Conservation (phyloP, 2,329 filamentous ascomycete genomes). For the Plectosphaerella sp. region DNA sequence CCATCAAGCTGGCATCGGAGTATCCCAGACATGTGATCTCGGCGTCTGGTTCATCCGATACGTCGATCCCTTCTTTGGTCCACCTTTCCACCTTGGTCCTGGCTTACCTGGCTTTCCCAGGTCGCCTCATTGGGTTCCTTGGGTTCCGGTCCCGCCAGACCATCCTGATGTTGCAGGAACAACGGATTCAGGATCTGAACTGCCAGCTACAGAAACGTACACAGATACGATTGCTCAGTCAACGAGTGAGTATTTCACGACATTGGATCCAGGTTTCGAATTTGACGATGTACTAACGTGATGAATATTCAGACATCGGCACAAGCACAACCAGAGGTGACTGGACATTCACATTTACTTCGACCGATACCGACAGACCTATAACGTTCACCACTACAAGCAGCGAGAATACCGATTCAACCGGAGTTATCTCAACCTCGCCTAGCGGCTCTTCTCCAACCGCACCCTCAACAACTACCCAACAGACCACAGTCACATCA, state of each 20-base stretch:
- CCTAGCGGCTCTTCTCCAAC: background rate
- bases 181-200: background rate
- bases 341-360: background rate
- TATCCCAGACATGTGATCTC: no score
- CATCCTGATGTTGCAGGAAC: background rate
- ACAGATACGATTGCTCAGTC: background rate
- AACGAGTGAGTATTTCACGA: background rate
- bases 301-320: background rate
- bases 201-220: background rate
- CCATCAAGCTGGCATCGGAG: no score
- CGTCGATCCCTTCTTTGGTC: background rate
- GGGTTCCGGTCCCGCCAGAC: background rate
- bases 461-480: no score
- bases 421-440: background rate
- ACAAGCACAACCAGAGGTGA: background rate
- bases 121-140: background rate
- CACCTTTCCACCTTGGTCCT: background rate
- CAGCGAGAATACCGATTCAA: background rate
- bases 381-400: background rate
- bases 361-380: background rate
- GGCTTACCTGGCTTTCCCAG: background rate
- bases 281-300: background rate
- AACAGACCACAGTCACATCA: background rate
- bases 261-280: background rate
- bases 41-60: background rate